Conservation (phyloP, 2,329 filamentous ascomycete genomes). For the Penicillium sp. region DNA sequence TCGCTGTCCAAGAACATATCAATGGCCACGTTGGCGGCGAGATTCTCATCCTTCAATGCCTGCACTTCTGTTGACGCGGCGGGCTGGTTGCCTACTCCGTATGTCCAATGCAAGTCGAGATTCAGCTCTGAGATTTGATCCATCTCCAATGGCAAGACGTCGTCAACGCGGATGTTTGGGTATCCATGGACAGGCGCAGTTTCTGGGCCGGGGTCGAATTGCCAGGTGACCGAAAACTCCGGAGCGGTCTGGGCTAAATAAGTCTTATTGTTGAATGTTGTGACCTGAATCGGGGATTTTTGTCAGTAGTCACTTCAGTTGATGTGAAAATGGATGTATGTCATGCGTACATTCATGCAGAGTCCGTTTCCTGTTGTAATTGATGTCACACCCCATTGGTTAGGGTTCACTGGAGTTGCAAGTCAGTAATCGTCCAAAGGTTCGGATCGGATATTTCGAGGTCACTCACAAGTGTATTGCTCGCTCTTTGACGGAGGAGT, state of each 20-base stretch:
- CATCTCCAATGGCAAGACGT: slow-evolving; percentile 47
- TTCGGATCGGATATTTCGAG: neutral
- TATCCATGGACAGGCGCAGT: slow-evolving; percentile 55
- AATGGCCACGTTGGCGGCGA: slow-evolving; percentile 58
- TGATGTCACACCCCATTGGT: slow-evolving; percentile 52
- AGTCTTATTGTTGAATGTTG: slow-evolving; percentile 51
- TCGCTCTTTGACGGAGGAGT: slow-evolving; percentile 46
- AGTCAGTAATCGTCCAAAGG: slow-evolving; percentile 1
- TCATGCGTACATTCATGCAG: slow-evolving; percentile 54
- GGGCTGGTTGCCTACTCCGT: slow-evolving; percentile 47
- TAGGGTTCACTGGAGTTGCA: slow-evolving; percentile 51
- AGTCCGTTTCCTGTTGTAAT: slow-evolving; percentile 41
- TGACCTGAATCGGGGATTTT: slow-evolving; percentile 41
- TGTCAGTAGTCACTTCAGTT: neutral
- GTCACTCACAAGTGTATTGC: slow-evolving; percentile 50
- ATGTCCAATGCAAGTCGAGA: slow-evolving; percentile 53
- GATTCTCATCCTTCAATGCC: slow-evolving; percentile 34
- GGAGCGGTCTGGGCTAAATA: slow-evolving; percentile 52
- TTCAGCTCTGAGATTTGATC: slow-evolving; percentile 41
- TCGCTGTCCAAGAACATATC: slow-evolving; percentile 59
- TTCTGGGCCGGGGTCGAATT: slow-evolving; percentile 46
- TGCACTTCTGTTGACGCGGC: slow-evolving; percentile 37
- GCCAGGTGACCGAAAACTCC: slow-evolving; percentile 55
- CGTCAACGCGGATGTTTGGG: slow-evolving; percentile 54
- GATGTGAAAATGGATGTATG: neutral